phyloP scores from a whole-genome alignment of 768 basidiomycete species.

The Lentinus brumalis region DNA sequence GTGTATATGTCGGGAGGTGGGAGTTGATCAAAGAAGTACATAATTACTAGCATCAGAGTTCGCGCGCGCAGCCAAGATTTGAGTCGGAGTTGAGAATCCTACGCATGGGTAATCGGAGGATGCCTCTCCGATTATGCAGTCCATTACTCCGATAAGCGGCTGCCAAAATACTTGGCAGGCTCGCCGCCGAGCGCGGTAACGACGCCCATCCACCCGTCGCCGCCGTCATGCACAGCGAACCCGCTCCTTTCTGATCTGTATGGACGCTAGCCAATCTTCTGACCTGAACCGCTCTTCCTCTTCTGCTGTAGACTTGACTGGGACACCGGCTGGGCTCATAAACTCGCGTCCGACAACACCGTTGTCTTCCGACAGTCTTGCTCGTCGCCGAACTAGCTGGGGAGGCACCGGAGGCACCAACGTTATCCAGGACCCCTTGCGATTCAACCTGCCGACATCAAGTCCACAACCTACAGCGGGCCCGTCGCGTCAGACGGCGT shows the following conservation, averaged over 20 bases:
- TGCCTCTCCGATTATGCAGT: no score
- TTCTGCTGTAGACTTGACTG: conserved; percentile 57
- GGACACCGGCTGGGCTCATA: conserved; percentile 46
- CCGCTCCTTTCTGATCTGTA: conserved; percentile 13
- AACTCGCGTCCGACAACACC: conserved; percentile 53
- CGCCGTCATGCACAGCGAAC: conserved; percentile 22
- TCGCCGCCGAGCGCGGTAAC: conserved; percentile 2
- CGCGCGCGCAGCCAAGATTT: no score
- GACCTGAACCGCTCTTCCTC: conserved; percentile 42
- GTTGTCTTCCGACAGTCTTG: conserved; percentile 40
- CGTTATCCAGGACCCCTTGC: conserved; percentile 49
- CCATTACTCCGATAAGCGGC: background rate
- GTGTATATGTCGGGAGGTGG: no score
- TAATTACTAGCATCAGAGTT: no score
- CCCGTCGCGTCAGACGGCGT: conserved; percentile 29
- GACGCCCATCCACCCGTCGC: conserved; percentile 12
- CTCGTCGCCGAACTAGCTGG: conserved; percentile 65
- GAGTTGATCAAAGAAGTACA: no score
- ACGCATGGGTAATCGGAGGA: no score
- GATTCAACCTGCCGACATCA: conserved; percentile 35
- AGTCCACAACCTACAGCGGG: conserved; percentile 27
- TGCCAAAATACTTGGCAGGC: background rate
- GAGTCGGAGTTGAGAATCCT: no score
- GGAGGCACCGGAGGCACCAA: conserved; percentile 47
- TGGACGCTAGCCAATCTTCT: conserved; percentile 17